Percentiles rank a stretch among this genome's conserved stretches.
phyloP scores from a whole-genome alignment of 257 asterid genomes.

The Solanum bukasovii region DNA sequence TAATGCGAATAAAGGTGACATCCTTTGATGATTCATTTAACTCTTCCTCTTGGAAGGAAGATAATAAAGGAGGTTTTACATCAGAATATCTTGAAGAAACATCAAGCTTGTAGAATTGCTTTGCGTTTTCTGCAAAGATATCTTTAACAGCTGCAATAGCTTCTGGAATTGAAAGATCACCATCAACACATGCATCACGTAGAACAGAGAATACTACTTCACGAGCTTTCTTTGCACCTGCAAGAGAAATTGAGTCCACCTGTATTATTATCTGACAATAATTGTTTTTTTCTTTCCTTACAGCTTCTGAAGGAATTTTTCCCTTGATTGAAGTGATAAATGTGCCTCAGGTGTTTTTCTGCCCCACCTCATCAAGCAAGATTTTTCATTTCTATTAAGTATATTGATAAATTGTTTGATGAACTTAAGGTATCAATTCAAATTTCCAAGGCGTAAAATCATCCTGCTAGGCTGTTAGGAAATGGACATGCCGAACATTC shows the following conservation, averaged over 20 bases:
- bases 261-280: not conserved
- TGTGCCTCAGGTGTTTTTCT: not conserved
- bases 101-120: slow-evolving; percentile 61
- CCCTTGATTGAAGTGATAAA: not conserved
- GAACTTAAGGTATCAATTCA: not conserved
- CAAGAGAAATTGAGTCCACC: not conserved
- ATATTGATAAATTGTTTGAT: not conserved
- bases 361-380: too few relatives aligned
- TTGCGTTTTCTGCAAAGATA: slow-evolving; percentile 59
- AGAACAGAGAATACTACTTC: slow-evolving; percentile 68
- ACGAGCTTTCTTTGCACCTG: slow-evolving; percentile 89
- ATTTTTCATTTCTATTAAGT: not conserved
- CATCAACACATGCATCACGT: slow-evolving; percentile 67
- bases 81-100: slow-evolving; percentile 16
- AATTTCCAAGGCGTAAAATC: not conserved
- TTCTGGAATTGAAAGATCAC: slow-evolving; percentile 84
- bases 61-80: slow-evolving; percentile 15
- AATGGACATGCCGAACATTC: not conserved
- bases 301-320: not conserved
- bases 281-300: too few relatives aligned
- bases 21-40: slow-evolving; percentile 15
- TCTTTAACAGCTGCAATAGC: slow-evolving; percentile 66
- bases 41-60: slow-evolving; percentile 14
- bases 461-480: not conserved
- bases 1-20: slow-evolving; percentile 51